Evolutionary conservation across 2,329 filamentous ascomycete genomes (phyloP).

Genomic region (Epichloe baconii): DNA sequence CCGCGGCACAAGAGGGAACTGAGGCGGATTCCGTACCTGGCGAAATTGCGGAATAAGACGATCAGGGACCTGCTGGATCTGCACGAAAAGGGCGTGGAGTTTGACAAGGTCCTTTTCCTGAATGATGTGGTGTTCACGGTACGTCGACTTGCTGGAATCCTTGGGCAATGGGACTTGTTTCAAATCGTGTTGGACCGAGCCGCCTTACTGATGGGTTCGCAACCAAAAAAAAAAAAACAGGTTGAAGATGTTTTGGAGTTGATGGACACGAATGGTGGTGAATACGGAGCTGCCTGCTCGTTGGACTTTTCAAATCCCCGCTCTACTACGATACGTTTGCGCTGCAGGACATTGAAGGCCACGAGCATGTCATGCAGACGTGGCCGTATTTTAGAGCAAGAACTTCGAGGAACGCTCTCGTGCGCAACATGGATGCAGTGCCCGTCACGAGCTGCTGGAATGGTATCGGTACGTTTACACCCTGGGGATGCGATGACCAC

Average conservation of each 20-base stretch:
- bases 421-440: slow-evolving; percentile 31
- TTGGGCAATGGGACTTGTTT: background rate
- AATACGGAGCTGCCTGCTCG: slow-evolving; percentile 49
- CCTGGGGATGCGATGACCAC: background rate
- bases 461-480: slow-evolving; percentile 22
- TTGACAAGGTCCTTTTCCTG: slow-evolving; percentile 48
- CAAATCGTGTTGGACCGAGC: no score
- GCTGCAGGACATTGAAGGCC: slow-evolving; percentile 38
- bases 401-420: slow-evolving; percentile 39
- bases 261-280: slow-evolving; percentile 41
- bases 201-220: background rate
- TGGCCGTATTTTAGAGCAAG: slow-evolving; percentile 47
- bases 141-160: background rate
- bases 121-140: slow-evolving; percentile 52
- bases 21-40: slow-evolving; percentile 56
- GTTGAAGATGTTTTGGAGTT: slow-evolving; percentile 41
- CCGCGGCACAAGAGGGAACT: slow-evolving; percentile 38
- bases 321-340: slow-evolving; percentile 51
- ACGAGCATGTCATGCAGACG: slow-evolving; percentile 35
- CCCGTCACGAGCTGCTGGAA: slow-evolving; percentile 34
- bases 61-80: slow-evolving; percentile 44
- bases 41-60: slow-evolving; percentile 49
- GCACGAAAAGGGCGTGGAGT: slow-evolving; percentile 31
- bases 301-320: slow-evolving; percentile 44
- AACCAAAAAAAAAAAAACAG: slow-evolving; percentile 15